Evolutionary conservation across 2,329 filamentous ascomycete species (phyloP).

Genomic region (Ophiocordyceps camponoti-floridani): DNA sequence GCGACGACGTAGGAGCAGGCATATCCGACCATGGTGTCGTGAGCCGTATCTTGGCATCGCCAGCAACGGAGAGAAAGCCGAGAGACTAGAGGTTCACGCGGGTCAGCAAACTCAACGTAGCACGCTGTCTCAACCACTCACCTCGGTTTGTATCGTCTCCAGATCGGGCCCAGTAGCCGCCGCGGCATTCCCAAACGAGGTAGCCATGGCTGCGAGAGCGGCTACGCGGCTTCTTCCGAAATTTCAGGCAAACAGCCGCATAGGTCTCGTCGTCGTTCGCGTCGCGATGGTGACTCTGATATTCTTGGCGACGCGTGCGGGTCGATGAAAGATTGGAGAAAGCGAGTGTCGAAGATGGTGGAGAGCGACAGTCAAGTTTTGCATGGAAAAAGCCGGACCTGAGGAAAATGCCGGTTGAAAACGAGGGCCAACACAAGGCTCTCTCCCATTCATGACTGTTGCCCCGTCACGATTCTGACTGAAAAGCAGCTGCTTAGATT

Average conservation of each 20-base stretch:
- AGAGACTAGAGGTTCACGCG: conserved; percentile 31
- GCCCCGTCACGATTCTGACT: too few relatives aligned
- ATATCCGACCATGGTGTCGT: conserved; percentile 62
- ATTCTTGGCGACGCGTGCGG: too few relatives aligned
- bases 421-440: too few relatives aligned
- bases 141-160: conserved; percentile 67
- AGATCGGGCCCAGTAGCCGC: conserved; percentile 44
- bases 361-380: too few relatives aligned
- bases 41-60: conserved; percentile 68
- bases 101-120: background rate
- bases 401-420: too few relatives aligned
- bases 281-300: too few relatives aligned
- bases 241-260: conserved; percentile 9
- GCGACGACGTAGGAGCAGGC: conserved; percentile 60
- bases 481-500: too few relatives aligned
- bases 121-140: conserved; percentile 16
- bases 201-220: conserved; percentile 37
- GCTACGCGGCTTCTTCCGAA: conserved; percentile 3
- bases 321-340: too few relatives aligned
- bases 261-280: background rate
- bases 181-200: conserved; percentile 35
- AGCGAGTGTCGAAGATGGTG: too few relatives aligned
- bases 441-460: too few relatives aligned
- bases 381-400: too few relatives aligned
- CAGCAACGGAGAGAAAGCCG: conserved; percentile 63